Evolutionary conservation across 2,329 filamentous ascomycete genomes (phyloP).

Genomic region (Fusarium sp.): DNA sequence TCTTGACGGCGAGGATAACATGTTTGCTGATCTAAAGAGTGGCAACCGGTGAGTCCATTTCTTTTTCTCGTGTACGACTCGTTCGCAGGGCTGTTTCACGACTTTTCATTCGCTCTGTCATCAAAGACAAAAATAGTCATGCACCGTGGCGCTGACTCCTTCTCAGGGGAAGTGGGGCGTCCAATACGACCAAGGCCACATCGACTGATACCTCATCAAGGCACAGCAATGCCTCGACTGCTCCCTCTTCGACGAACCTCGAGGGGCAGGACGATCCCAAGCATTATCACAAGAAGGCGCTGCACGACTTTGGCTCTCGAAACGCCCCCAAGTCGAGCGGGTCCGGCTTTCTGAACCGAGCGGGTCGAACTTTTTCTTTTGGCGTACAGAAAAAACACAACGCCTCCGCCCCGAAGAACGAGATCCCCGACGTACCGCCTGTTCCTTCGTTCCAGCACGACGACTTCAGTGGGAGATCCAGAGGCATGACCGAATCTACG

Average conservation of each 20-base stretch:
- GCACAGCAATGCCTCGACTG: conserved; percentile 72
- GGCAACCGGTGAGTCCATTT: conserved; percentile 64
- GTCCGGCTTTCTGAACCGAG: conserved; percentile 65
- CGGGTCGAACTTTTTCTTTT: conserved; percentile 71
- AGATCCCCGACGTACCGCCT: conserved; percentile 53
- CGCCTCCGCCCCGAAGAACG: conserved; percentile 45
- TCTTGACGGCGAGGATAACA: conserved; percentile 66
- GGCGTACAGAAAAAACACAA: conserved; percentile 65
- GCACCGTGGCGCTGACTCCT: conserved; percentile 52
- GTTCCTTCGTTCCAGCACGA: conserved; percentile 51
- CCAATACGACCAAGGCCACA: conserved; percentile 70
- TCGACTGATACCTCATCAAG: conserved; percentile 72
- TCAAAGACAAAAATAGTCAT: conserved; percentile 43
- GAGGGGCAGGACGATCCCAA: conserved; percentile 46
- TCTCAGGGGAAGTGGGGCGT: conserved; percentile 68
- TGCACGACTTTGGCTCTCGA: conserved; percentile 53
- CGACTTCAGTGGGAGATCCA: conserved; percentile 52
- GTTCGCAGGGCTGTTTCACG: conserved; percentile 32
- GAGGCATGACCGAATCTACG: conserved; percentile 67
- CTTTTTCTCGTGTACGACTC: conserved; percentile 33
- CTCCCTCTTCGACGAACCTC: conserved; percentile 67
- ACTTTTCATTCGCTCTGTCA: conserved; percentile 26
- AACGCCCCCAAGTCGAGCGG: conserved; percentile 62
- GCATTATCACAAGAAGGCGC: conserved; percentile 53
- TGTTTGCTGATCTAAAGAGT: conserved; percentile 67